Evolutionary conservation across 345 rosid species (phyloP).

Genomic region (Sonneratia caseolaris): DNA sequence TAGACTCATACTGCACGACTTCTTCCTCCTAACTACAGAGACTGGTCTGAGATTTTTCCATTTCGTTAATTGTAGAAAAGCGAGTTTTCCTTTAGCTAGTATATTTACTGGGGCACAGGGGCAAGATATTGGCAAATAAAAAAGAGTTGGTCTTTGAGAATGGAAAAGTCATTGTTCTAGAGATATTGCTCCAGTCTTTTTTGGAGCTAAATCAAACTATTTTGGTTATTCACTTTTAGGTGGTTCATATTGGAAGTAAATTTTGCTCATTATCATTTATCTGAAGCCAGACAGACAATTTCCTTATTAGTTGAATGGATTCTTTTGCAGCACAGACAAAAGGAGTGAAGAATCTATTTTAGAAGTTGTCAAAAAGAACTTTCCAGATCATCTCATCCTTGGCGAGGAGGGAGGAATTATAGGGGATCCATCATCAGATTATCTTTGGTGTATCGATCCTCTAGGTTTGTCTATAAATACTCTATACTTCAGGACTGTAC

Average conservation of each 20-base stretch:
- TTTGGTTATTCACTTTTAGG: background rate
- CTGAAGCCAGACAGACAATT: background rate
- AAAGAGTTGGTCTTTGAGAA: background rate
- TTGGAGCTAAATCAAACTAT: background rate
- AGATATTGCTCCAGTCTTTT: background rate
- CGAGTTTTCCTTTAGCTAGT: background rate
- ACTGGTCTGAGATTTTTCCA: background rate
- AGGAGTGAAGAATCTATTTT: conserved; percentile 81
- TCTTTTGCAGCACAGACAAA: conserved; percentile 74
- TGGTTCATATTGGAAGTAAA: background rate
- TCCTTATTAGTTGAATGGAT: conserved; percentile 11
- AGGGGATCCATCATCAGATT: conserved; percentile 75
- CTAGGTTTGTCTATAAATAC: conserved; percentile 41
- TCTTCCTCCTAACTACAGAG: background rate
- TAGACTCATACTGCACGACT: background rate
- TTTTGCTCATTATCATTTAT: background rate
- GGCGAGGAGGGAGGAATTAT: conserved; percentile 94
- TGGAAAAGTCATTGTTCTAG: background rate
- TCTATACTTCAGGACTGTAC: background rate
- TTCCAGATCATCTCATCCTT: conserved; percentile 78
- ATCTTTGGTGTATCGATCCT: conserved; percentile 97
- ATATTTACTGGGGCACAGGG: background rate
- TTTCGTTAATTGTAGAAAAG: background rate
- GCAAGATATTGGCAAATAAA: background rate
- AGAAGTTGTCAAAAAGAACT: conserved; percentile 64